Conservation (phyloP, 306 rosid species). For the Ziziphus jujuba region DNA sequence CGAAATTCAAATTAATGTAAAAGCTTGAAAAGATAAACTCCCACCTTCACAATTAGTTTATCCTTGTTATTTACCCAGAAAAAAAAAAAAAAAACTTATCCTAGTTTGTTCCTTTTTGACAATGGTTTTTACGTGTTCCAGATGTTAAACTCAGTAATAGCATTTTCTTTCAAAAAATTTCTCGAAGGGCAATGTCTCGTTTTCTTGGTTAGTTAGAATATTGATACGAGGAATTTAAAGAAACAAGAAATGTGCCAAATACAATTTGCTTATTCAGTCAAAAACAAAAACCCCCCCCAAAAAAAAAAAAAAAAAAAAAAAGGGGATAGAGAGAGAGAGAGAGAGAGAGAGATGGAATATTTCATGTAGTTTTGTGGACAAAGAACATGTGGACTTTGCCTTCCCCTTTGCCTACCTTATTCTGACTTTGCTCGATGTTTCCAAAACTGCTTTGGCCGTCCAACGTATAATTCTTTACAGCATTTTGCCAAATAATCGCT, state of each 20-base stretch:
- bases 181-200: not conserved
- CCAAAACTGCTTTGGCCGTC: no score
- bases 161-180: not conserved
- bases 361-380: no score
- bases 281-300: no score
- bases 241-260: not conserved
- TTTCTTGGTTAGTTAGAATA: not conserved
- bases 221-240: not conserved
- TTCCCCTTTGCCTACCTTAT: no score
- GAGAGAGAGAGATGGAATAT: no score
- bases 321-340: no score
- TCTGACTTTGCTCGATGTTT: no score
- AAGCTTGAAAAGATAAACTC: slow-evolving; percentile 41
- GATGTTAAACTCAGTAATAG: not conserved
- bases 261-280: no score
- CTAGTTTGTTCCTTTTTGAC: slow-evolving; percentile 2
- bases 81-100: not conserved
- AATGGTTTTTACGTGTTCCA: not conserved
- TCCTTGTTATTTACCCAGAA: not conserved
- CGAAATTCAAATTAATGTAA: slow-evolving; percentile 32
- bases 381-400: no score
- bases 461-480: no score
- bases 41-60: slow-evolving; percentile 14
- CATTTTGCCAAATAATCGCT: not conserved
- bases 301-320: no score